Evolutionary conservation across 2,329 filamentous ascomycete species (phyloP), one percentile per base, ranked within the genome.

Genomic region (Neurospora sp.): DNA sequence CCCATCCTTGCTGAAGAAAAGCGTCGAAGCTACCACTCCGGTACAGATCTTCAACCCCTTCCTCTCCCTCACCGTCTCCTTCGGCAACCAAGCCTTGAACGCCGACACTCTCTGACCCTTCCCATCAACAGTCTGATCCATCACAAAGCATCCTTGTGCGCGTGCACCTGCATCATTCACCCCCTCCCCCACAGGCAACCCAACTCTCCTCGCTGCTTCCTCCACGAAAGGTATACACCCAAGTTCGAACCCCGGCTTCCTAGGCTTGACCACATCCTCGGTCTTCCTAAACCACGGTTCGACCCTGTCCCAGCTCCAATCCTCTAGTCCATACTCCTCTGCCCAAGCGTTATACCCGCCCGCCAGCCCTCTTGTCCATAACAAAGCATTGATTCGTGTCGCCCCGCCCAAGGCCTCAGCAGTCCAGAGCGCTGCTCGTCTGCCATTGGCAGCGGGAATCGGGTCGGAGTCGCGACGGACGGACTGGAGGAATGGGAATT

Each of bases 221-320:
- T 75, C 72, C 1, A 77, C 58, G 43, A 73, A 76, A 0, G 70
- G 52, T n/a, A 73, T 68, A 17, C 73, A 71, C 1, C 66, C 66
- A 4, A 75, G 73, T 15, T 70, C 9, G 0, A 23, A 43, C 0
- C 17, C 23, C 2, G 71, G 23, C 67, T 74, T 73, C 38, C 73
- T 68, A 19, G 74, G 58, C 66, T 74, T 69, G n/a, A 73, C 42
- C 2, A 74, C 73, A 36, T 76, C 76, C 70, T 80, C 79, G 3
- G 75, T 73, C 52, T 71, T 76, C 8, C 69, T 71, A 19, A 80
- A 80, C 66, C 76, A 78, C 8, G 79, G 79, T 70, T 78, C 77
- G 7, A 80, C 76, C 36, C 75, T 72, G 2, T 77, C 74, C 73
- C 76, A 81, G 17, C 72, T 71, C 79, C 79, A 81, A n/a, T 78